Evolutionary conservation across 2,329 filamentous ascomycete species (phyloP).

Genomic region (Fusarium setosum): DNA sequence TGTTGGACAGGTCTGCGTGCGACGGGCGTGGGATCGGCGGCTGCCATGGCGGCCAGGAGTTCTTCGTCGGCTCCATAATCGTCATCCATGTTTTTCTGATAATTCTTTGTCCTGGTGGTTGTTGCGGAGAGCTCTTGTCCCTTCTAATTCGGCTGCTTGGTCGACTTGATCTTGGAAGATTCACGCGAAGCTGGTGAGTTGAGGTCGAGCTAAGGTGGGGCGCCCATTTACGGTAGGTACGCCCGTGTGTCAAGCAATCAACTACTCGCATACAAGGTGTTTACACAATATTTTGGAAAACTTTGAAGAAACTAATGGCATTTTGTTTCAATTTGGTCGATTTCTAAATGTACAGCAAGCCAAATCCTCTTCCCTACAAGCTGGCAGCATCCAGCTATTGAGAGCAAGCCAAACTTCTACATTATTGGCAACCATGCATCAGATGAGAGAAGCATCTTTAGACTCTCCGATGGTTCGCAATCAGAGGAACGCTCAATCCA

Average conservation of each 20-base stretch:
- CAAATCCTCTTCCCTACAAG: too few relatives aligned
- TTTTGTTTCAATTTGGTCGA: too few relatives aligned
- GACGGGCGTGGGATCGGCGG: slow-evolving; percentile 52
- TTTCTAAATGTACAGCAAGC: too few relatives aligned
- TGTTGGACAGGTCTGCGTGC: slow-evolving; percentile 49
- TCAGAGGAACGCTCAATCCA: neutral
- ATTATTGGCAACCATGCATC: too few relatives aligned
- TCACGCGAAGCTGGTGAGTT: slow-evolving; percentile 21
- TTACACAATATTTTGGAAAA: too few relatives aligned
- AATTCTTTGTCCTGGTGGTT: neutral
- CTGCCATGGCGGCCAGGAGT: slow-evolving; percentile 66
- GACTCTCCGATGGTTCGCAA: too few relatives aligned
- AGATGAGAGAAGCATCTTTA: too few relatives aligned
- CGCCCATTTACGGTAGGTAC: neutral
- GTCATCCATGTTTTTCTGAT: slow-evolving; percentile 57
- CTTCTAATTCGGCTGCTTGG: neutral
- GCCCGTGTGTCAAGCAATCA: too few relatives aligned
- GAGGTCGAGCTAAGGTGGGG: slow-evolving; percentile 26
- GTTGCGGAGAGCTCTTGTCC: neutral
- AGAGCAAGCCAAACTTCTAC: too few relatives aligned
- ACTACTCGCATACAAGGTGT: too few relatives aligned
- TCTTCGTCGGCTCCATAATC: slow-evolving; percentile 69
- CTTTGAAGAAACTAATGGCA: neutral
- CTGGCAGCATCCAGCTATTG: too few relatives aligned
- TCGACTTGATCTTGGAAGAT: slow-evolving; percentile 10